These are phyloP conservation scores for Xylariaceae sp. DNA, from an alignment of 2,329 filamentous ascomycete species.

Conservation along the genomic window DNA sequence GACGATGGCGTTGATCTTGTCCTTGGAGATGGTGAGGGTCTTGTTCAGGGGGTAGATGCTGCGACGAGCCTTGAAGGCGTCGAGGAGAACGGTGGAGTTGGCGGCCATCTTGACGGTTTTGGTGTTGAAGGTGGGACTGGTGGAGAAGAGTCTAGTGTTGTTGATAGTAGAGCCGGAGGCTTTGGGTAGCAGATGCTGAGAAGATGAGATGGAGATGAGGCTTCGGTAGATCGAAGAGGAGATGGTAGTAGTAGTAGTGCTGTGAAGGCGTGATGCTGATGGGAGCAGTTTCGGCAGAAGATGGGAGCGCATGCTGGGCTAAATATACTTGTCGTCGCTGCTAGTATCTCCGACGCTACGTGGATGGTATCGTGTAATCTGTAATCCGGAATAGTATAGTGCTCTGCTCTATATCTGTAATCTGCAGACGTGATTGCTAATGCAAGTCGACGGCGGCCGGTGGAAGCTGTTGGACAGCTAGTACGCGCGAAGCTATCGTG, in stretches of 20 bases:
- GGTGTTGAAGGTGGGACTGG: slow-evolving; percentile 20
- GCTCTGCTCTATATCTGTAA: too few species aligned
- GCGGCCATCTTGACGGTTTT: slow-evolving; percentile 39
- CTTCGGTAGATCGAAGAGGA: slow-evolving; percentile 8
- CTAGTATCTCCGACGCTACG: too few species aligned
- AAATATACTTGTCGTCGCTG: slow-evolving; percentile 17
- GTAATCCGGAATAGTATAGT: too few species aligned
- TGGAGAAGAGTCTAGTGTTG: slow-evolving; percentile 23
- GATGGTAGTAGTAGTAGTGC: not conserved
- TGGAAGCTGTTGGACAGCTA: too few species aligned
- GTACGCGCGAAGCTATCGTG: too few species aligned
- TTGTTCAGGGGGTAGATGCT: slow-evolving; percentile 64
- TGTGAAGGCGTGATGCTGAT: slow-evolving; percentile 19
- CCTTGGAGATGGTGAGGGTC: slow-evolving; percentile 52
- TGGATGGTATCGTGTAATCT: too few species aligned
- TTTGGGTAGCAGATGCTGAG: slow-evolving; percentile 10
- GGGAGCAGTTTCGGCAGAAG: slow-evolving; percentile 25
- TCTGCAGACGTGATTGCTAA: too few species aligned
- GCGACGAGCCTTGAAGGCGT: slow-evolving; percentile 63
- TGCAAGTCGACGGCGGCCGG: too few species aligned
- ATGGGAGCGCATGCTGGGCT: slow-evolving; percentile 28
- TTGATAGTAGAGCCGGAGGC: slow-evolving; percentile 12
- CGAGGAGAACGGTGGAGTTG: slow-evolving; percentile 46
- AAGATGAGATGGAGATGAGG: slow-evolving; percentile 13
- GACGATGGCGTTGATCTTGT: slow-evolving; percentile 60